A percentile compares a stretch with the other conserved stretches of the same genome.
These are phyloP conservation scores for Globisporangium orthogonon DNA, from an alignment of 352 stramenopile genomes.

Conservation along the genomic window DNA sequence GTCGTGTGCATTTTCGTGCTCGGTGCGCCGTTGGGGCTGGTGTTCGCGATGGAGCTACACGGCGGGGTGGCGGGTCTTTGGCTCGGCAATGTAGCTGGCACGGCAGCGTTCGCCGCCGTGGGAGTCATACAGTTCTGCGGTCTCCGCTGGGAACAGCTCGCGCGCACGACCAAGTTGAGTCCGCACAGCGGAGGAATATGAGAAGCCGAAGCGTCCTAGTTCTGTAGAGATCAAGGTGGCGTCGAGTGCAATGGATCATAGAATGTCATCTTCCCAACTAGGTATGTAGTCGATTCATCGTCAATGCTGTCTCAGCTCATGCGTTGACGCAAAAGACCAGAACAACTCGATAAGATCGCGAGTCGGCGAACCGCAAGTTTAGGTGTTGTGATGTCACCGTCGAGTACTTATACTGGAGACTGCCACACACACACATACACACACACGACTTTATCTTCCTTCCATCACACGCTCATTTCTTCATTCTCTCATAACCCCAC, in stretches of 20 bases:
- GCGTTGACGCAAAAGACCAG: no score
- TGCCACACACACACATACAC: no score
- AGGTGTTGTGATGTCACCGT: no score
- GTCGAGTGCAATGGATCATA: background rate
- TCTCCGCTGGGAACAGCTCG: constrained; percentile 9
- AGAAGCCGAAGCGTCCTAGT: background rate
- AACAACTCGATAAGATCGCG: no score
- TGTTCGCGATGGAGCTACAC: constrained; percentile 12
- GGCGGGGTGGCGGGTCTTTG: constrained; percentile 20
- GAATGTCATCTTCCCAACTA: no score
- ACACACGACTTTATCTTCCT: no score
- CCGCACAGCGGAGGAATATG: no score
- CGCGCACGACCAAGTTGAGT: constrained; percentile 5
- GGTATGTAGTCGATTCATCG: no score
- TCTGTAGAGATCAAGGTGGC: background rate
- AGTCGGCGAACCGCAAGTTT: no score
- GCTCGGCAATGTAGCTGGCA: constrained; percentile 14
- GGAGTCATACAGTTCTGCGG: constrained; percentile 15
- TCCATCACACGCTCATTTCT: background rate
- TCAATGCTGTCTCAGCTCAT: no score
- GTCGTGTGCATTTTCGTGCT: constrained; percentile 17
- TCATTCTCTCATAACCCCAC: background rate
- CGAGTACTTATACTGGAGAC: no score
- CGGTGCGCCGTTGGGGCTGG: constrained; percentile 16
- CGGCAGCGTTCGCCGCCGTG: constrained; percentile 9